phyloP scores from a whole-genome alignment of 345 rosid species.

The Eucalyptus marginata region DNA sequence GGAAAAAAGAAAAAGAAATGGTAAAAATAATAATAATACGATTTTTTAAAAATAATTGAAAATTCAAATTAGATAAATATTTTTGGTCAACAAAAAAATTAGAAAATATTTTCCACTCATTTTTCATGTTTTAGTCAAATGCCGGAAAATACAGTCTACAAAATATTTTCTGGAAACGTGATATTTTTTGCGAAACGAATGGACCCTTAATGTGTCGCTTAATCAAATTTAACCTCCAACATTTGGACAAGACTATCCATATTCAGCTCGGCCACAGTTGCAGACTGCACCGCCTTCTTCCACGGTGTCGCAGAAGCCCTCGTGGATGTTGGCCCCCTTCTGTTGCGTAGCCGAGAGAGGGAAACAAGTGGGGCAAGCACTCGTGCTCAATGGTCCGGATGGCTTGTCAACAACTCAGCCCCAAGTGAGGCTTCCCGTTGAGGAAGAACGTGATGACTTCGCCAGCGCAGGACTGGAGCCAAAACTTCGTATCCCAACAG shows the following conservation, averaged over 20 bases:
- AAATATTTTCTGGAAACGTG: accelerated
- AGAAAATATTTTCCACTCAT: no score
- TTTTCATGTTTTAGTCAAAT: accelerated
- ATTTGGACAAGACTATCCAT: background rate
- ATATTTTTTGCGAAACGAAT: accelerated
- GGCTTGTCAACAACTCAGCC: conserved; percentile 40
- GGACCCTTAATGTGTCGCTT: accelerated
- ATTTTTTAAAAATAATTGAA: no score
- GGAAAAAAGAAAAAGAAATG: no score
- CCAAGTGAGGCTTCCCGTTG: conserved; percentile 52
- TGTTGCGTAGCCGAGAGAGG: conserved; percentile 36
- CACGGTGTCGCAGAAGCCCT: conserved; percentile 37
- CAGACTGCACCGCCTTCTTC: background rate
- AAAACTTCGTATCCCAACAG: conserved; percentile 58
- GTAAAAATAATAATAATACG: accelerated
- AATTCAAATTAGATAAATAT: no score
- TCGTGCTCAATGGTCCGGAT: conserved; percentile 20
- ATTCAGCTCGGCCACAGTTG: background rate
- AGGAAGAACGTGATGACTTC: conserved; percentile 53
- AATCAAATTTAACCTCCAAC: background rate
- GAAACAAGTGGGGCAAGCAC: conserved; percentile 56
- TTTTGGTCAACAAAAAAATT: no score
- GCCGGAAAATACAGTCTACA: accelerated
- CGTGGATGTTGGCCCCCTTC: conserved; percentile 46
- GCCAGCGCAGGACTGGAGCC: conserved; percentile 54